Evolutionary conservation across 192 early-diverging fungal species (phyloP).

Genomic region (Coemansia interrupta): DNA sequence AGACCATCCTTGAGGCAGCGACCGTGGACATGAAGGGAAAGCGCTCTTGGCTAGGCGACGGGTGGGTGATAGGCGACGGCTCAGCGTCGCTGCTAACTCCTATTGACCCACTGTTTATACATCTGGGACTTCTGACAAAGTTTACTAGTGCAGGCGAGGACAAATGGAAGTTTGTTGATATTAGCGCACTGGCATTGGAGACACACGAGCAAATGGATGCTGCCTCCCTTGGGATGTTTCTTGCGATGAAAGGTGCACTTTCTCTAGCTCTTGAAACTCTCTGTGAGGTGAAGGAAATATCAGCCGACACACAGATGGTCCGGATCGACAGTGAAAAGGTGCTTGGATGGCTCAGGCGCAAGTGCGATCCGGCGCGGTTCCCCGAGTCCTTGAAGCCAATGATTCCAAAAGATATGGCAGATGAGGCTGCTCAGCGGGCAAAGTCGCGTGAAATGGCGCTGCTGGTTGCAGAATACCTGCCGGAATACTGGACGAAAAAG

Average conservation of each 20-base stretch:
- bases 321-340: constrained; percentile 20
- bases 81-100: constrained; percentile 24
- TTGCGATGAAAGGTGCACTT: constrained; percentile 7
- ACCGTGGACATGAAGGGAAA: constrained; percentile 27
- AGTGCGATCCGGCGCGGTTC: constrained; percentile 17
- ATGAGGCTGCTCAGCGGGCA: constrained; percentile 4
- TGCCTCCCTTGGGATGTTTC: constrained; percentile 9
- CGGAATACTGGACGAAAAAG: constrained; percentile 18
- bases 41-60: constrained; percentile 35
- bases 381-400: constrained; percentile 9
- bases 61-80: constrained; percentile 27
- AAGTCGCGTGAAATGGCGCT: constrained; percentile 35
- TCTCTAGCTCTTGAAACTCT: constrained; percentile 18
- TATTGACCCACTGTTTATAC: constrained; percentile 38
- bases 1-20: constrained; percentile 31
- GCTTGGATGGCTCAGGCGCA: constrained; percentile 34
- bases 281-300: constrained; percentile 21
- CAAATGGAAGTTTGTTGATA: constrained; percentile 35
- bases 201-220: constrained; percentile 23
- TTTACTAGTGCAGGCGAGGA: constrained; percentile 9
- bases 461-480: constrained; percentile 40
- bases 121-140: constrained; percentile 27
- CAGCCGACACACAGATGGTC: constrained; percentile 18
- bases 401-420: not conserved
- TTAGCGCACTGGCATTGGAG: constrained; percentile 28